Conservation (phyloP, 306 rosid genomes). For the Casuarina cunninghamiana region DNA sequence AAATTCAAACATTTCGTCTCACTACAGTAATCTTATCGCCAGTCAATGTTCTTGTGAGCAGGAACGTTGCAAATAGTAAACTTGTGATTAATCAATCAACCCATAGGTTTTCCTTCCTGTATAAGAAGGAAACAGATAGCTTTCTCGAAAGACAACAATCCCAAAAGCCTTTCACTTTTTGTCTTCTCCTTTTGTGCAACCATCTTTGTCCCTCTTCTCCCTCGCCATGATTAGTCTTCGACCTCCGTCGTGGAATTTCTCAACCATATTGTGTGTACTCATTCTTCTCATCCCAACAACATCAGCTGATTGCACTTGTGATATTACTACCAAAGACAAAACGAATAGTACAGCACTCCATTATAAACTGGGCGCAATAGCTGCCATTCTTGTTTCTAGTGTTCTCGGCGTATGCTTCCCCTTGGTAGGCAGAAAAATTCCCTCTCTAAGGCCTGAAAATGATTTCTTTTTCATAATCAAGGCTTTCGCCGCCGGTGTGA, state of each 20-base stretch:
- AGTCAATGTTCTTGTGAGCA: too few species aligned
- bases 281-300: constrained; percentile 18
- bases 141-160: too few species aligned
- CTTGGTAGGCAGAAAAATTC: constrained; percentile 33
- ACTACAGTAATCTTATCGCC: too few species aligned
- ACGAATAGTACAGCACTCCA: constrained; percentile 6
- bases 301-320: constrained; percentile 22
- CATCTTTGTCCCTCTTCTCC: too few species aligned
- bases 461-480: constrained; percentile 43
- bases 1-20: too few species aligned
- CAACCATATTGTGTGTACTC: neutral
- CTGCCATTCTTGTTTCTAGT: constrained; percentile 37
- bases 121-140: too few species aligned
- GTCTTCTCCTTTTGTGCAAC: neutral
- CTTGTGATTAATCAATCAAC: too few species aligned
- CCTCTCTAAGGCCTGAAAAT: constrained; percentile 31
- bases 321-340: neutral
- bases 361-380: constrained; percentile 36
- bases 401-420: constrained; percentile 45
- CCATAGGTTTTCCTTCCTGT: too few species aligned
- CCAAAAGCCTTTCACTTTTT: neutral
- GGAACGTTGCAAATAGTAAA: too few species aligned
- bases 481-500: constrained; percentile 52
- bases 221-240: too few species aligned
- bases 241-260: neutral